Evolutionary conservation across 768 basidiomycete genomes (phyloP).

Genomic region (Suillus placidus): DNA sequence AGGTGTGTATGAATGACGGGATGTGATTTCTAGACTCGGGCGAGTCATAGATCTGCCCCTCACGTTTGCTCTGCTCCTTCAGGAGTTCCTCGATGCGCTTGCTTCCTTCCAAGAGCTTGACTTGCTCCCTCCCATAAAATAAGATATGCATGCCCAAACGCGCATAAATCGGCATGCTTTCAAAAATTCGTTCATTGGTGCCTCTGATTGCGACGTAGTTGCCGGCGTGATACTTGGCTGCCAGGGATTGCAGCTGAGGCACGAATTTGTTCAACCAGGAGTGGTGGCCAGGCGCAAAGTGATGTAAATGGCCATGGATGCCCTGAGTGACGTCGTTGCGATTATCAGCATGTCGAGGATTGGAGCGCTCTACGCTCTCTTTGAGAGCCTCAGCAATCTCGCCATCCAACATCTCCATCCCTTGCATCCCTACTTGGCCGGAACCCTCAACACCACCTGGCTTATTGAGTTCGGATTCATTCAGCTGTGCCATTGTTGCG

Average conservation of each 20-base stretch:
- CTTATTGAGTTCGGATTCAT: slow-evolving; percentile 5
- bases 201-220: slow-evolving; percentile 58
- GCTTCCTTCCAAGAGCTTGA: slow-evolving; percentile 49
- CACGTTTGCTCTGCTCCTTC: slow-evolving; percentile 53
- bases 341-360: slow-evolving; percentile 8
- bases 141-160: slow-evolving; percentile 78
- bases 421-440: background rate
- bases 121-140: slow-evolving; percentile 59
- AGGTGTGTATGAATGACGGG: slow-evolving; percentile 57
- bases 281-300: slow-evolving; percentile 18
- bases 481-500: background rate
- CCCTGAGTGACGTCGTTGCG: slow-evolving; percentile 21
- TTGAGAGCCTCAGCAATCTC: background rate
- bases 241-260: slow-evolving; percentile 58
- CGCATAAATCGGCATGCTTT: slow-evolving; percentile 74
- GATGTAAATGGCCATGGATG: slow-evolving; percentile 40
- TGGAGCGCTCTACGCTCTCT: slow-evolving; percentile 14
- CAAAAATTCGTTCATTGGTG: slow-evolving; percentile 58
- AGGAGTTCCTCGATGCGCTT: slow-evolving; percentile 52
- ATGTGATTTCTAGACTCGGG: slow-evolving; percentile 54
- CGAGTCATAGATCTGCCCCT: slow-evolving; percentile 60
- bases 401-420: slow-evolving; percentile 3
- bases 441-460: slow-evolving; percentile 4
- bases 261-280: slow-evolving; percentile 50
- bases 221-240: slow-evolving; percentile 54